Percentiles rank a stretch among this genome's conserved stretches.
These are phyloP conservation scores for Arabidopsis hybrid DNA, from an alignment of 441 rosid genomes.

Conservation along the genomic window DNA sequence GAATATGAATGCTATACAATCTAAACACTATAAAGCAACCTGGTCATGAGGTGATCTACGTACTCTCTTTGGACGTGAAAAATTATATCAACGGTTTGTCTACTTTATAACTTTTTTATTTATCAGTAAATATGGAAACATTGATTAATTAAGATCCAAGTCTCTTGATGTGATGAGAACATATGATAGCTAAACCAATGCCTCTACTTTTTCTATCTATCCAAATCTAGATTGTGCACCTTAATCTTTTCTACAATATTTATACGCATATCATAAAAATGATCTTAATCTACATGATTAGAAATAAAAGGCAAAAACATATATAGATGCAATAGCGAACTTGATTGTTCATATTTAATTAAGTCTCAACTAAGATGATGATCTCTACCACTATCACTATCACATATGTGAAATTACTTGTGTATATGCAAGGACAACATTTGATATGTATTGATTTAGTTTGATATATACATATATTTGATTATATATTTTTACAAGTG, in stretches of 20 bases:
- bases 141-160: background rate
- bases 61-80: conserved; percentile 25
- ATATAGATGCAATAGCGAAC: background rate
- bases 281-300: background rate
- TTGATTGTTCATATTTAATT: background rate
- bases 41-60: conserved; percentile 18
- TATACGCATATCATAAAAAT: background rate
- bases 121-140: conserved; percentile 7
- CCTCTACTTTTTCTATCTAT: conserved; percentile 9
- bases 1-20: conserved; percentile 18
- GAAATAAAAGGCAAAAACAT: background rate
- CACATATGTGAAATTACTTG: background rate
- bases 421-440: background rate
- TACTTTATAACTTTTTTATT: conserved; percentile 10
- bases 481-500: background rate
- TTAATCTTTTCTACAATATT: background rate
- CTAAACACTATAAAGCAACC: conserved; percentile 11
- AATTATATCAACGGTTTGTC: conserved; percentile 33
- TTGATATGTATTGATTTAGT: background rate
- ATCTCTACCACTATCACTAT: background rate
- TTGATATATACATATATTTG: background rate
- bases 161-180: background rate
- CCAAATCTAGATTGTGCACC: background rate
- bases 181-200: background rate
- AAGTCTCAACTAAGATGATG: background rate